phyloP scores from a whole-genome alignment of 306 rosid species.

The Prunus kanzakura region DNA sequence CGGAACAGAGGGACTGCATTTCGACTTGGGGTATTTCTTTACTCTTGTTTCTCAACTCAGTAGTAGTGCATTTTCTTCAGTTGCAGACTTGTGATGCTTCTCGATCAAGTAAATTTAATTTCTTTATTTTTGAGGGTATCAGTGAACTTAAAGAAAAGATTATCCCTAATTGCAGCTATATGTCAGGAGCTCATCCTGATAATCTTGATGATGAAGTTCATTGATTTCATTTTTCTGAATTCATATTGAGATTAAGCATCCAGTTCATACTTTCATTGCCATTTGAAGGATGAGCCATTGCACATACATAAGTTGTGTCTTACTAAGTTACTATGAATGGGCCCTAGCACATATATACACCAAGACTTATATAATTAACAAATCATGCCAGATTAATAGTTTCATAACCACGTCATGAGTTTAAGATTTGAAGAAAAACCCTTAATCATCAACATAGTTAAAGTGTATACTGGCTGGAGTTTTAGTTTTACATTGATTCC shows the following conservation, averaged over 20 bases:
- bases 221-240: background rate
- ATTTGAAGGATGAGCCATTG: background rate
- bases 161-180: background rate
- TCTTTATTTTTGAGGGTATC: background rate
- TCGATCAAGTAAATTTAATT: background rate
- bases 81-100: background rate
- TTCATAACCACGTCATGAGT: background rate
- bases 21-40: slow-evolving; percentile 80
- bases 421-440: background rate
- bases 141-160: too few species aligned
- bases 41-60: background rate
- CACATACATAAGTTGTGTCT: background rate
- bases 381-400: background rate
- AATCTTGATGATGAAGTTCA: background rate
- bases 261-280: background rate
- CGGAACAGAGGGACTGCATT: slow-evolving; percentile 85
- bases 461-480: background rate
- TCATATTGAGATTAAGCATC: background rate
- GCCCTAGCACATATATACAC: too few species aligned
- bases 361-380: background rate
- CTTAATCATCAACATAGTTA: background rate
- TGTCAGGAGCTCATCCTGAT: background rate
- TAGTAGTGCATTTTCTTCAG: slow-evolving; percentile 11
- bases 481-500: too few species aligned
- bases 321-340: too few species aligned